Evolutionary conservation across 495 filamentous ascomycete genomes (phyloP), one percentile per base, ranked within the genome.

Genomic region (Aspergillus hancockii): DNA sequence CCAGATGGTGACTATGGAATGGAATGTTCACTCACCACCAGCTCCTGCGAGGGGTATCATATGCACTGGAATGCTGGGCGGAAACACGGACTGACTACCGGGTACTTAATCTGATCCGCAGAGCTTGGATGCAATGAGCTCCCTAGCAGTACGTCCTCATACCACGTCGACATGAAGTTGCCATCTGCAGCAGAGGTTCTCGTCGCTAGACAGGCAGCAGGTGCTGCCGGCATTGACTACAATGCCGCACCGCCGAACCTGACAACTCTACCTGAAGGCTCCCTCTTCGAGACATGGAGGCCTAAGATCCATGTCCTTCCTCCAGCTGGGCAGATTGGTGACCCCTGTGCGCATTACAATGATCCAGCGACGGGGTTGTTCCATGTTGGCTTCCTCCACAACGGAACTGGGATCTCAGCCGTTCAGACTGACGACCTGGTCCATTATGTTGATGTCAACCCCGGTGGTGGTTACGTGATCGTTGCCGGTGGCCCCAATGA

Each of bases 371-470:
- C 64, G 21, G 64, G 64, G 8, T 30, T 62, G 3, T 67, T 67
- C 59, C 64, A 67, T 31, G 55, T 67, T 12, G 64, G 64, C 30
- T 67, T 36, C 41, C 64, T 67, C n/a, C 58, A 67, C 43, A 50
- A 61, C 32, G 38, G 36, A 28, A 30, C 50, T 10, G 64, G 64
- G 13, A 63, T 67, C 53, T 16, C 61, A 21, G 55, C 40, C 10
- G 61, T 56, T 2, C 53, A 41, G 12, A 64, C 64, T 14, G 55
- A 59, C 22, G 62, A 67, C 38, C 49, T 67, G 1, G 61, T 25
- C n/a, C 61, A 52, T 19, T 67, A 64, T 21, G 30, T 9, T 8
- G 64, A 67, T 34, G 7, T 62, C 13, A 64, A 57, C 23, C n/a
- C 57, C 10, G 23, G 59, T 51, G 64, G 61, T 8, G 32, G 21